A percentile compares a stretch with the other conserved stretches of the same genome.
These are phyloP conservation scores for Polytrichum formosum DNA, from an alignment of 225 moss, liverwort and hornwort species.

Conservation along the genomic window DNA sequence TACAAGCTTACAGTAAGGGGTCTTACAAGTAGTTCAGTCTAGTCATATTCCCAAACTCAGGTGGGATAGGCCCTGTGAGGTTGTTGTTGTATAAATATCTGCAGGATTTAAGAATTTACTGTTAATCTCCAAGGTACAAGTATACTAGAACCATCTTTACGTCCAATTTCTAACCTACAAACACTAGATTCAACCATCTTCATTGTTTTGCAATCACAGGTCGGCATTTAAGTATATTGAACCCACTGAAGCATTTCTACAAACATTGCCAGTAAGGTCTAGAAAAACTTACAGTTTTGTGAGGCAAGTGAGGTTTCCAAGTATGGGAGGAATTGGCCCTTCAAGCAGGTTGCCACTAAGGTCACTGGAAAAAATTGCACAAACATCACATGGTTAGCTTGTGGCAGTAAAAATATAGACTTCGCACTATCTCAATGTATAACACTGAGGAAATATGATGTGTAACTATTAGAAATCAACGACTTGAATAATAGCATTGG, in stretches of 20 bases:
- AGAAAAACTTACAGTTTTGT: constrained; percentile 10
- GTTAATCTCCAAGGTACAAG: too few species aligned
- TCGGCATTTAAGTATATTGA: background rate
- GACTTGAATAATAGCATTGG: too few species aligned
- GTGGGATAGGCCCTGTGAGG: constrained; percentile 45
- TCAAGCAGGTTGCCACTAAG: constrained; percentile 53
- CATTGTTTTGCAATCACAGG: too few species aligned
- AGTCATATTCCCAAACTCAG: constrained; percentile 56
- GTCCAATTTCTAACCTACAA: too few species aligned
- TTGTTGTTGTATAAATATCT: constrained; percentile 54
- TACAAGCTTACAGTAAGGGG: background rate
- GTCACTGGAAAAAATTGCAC: constrained; percentile 24
- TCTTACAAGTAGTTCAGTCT: constrained; percentile 56
- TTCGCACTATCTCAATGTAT: too few species aligned
- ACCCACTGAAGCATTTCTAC: background rate
- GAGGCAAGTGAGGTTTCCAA: constrained; percentile 12
- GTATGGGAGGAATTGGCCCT: constrained; percentile 20
- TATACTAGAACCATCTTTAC: too few species aligned
- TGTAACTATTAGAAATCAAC: too few species aligned
- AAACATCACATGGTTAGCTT: background rate
- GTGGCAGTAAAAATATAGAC: too few species aligned
- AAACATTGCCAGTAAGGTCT: background rate
- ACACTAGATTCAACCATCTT: too few species aligned
- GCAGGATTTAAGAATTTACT: background rate
- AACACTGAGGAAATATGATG: too few species aligned